phyloP scores from a whole-genome alignment of 768 basidiomycete genomes.

The Postia placenta region DNA sequence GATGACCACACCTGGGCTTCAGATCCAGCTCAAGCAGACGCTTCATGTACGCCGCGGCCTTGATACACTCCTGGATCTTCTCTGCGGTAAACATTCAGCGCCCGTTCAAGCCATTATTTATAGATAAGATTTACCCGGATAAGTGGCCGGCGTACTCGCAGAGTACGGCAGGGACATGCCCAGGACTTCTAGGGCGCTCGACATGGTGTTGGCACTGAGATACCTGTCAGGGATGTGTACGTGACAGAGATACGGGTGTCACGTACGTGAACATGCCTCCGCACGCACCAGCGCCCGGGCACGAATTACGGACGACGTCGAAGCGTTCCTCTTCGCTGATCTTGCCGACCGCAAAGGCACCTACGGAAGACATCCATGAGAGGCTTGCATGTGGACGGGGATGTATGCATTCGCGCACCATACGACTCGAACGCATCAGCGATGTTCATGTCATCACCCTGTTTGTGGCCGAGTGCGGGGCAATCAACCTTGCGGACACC shows the following conservation, averaged over 20 bases:
- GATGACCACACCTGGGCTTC: conserved; percentile 56
- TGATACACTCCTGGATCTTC: conserved; percentile 78
- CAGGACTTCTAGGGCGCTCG: conserved; percentile 73
- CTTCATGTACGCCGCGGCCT: conserved; percentile 72
- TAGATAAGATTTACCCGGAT: conserved; percentile 41
- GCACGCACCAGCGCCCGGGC: conserved; percentile 80
- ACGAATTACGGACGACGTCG: conserved; percentile 82
- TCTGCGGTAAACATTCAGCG: conserved; percentile 36
- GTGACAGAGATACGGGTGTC: too few species aligned
- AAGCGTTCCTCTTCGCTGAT: conserved; percentile 77
- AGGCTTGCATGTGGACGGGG: too few species aligned
- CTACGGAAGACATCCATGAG: conserved; percentile 33
- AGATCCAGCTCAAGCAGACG: conserved; percentile 69
- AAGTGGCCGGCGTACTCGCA: conserved; percentile 67
- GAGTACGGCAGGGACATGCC: conserved; percentile 87
- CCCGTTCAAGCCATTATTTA: neutral
- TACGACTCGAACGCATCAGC: conserved; percentile 83
- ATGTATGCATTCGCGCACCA: too few species aligned
- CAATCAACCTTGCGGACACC: conserved; percentile 77
- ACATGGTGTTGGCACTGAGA: conserved; percentile 79
- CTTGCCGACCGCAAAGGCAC: conserved; percentile 69
- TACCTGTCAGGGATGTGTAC: neutral
- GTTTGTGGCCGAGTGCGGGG: conserved; percentile 67
- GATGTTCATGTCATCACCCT: conserved; percentile 81
- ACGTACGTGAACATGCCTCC: conserved; percentile 83